Percentiles rank a stretch among this genome's conserved stretches.
phyloP scores from a whole-genome alignment of 1,284 basidiomycete genomes.

The Microbotryum saponariae region DNA sequence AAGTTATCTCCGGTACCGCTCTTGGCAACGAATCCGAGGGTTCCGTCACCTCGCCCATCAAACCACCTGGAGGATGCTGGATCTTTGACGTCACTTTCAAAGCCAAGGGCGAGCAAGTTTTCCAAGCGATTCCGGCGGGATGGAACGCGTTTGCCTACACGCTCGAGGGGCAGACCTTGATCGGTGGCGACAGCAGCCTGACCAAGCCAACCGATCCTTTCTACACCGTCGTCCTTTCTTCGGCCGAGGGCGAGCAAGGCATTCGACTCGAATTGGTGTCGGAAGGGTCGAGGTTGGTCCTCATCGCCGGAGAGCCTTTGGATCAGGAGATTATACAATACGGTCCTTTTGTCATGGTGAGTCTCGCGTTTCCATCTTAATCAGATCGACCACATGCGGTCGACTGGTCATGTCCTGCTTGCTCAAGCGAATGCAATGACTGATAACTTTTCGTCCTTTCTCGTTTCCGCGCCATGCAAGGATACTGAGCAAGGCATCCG shows the following conservation, averaged over 20 bases:
- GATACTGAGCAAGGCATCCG: slow-evolving; percentile 70
- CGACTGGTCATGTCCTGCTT: neutral
- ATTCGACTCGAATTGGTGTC: slow-evolving; percentile 51
- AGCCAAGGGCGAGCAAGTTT: slow-evolving; percentile 58
- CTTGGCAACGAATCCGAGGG: slow-evolving; percentile 49
- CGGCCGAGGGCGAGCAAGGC: slow-evolving; percentile 56
- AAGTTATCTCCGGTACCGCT: slow-evolving; percentile 81
- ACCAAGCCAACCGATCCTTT: slow-evolving; percentile 40
- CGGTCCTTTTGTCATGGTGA: slow-evolving; percentile 52
- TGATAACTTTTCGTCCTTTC: neutral
- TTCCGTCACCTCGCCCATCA: slow-evolving; percentile 68
- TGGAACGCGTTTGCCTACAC: slow-evolving; percentile 42
- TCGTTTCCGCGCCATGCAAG: slow-evolving; percentile 28
- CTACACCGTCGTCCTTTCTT: slow-evolving; percentile 52
- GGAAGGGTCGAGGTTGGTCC: slow-evolving; percentile 32
- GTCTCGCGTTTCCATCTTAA: slow-evolving; percentile 38
- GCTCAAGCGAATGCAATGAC: neutral
- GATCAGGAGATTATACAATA: slow-evolving; percentile 81
- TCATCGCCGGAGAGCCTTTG: slow-evolving; percentile 77
- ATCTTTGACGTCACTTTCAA: slow-evolving; percentile 75
- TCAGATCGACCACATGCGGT: neutral
- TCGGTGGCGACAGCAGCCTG: slow-evolving; percentile 8
- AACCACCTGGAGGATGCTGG: slow-evolving; percentile 85
- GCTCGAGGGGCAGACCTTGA: slow-evolving; percentile 18
- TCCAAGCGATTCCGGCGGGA: slow-evolving; percentile 67